Evolutionary conservation across 345 rosid genomes (phyloP).

Genomic region (Tarenaya hassleriana): DNA sequence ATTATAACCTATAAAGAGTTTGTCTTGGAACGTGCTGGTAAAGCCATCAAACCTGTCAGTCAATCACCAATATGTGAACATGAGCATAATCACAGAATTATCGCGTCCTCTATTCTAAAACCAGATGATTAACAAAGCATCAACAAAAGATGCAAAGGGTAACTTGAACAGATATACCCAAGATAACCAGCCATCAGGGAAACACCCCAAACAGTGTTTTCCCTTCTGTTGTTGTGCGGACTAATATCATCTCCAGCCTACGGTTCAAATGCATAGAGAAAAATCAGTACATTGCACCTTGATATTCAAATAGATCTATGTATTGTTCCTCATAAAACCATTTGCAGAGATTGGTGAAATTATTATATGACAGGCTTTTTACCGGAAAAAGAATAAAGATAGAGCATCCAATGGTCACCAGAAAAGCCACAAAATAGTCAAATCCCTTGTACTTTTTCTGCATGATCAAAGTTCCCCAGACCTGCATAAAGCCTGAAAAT

Average conservation of each 20-base stretch:
- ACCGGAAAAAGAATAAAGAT: slow-evolving; percentile 90
- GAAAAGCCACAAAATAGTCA: slow-evolving; percentile 76
- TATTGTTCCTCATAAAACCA: slow-evolving; percentile 1
- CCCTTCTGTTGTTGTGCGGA: slow-evolving; percentile 81
- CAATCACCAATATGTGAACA: neutral
- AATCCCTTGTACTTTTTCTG: slow-evolving; percentile 79
- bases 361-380: slow-evolving; percentile 7
- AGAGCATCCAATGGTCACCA: slow-evolving; percentile 89
- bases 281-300: neutral
- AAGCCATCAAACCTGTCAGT: slow-evolving; percentile 85
- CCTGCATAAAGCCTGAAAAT: slow-evolving; percentile 28
- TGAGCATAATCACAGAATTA: neutral
- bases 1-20: slow-evolving; percentile 80
- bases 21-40: slow-evolving; percentile 98
- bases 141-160: neutral
- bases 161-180: slow-evolving; percentile 49
- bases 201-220: slow-evolving; percentile 91
- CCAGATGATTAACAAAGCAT: neutral
- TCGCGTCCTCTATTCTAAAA: neutral
- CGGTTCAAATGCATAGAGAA: slow-evolving; percentile 24
- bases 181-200: slow-evolving; percentile 89
- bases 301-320: neutral
- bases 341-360: neutral
- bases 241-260: slow-evolving; percentile 80
- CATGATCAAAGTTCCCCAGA: slow-evolving; percentile 91